Percentiles rank a stretch among this genome's conserved stretches.
Evolutionary conservation across 306 rosid species (phyloP).

Genomic region (Neltuma alba): DNA sequence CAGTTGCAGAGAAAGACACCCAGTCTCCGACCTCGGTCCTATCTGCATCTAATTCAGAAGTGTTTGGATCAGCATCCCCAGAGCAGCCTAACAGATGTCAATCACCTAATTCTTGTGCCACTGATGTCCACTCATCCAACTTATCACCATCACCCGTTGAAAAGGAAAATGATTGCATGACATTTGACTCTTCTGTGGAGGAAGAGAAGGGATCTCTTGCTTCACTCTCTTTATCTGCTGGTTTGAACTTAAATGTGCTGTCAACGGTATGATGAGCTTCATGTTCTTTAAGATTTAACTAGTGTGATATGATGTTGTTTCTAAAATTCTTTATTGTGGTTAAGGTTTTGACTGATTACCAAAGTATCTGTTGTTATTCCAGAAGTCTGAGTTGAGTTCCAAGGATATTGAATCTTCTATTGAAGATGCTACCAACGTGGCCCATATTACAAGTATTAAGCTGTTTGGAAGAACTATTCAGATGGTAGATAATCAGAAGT

Average conservation of each 20-base stretch:
- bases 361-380: constrained; percentile 32
- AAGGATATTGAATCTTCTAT: constrained; percentile 34
- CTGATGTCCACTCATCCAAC: constrained; percentile 57
- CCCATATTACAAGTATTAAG: constrained; percentile 54
- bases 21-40: constrained; percentile 82
- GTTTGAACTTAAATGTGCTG: constrained; percentile 32
- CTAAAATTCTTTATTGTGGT: not conserved
- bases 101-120: constrained; percentile 70
- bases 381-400: constrained; percentile 62
- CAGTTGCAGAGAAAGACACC: constrained; percentile 57
- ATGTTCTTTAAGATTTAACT: constrained; percentile 24
- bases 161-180: constrained; percentile 58
- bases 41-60: constrained; percentile 64
- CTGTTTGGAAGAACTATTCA: constrained; percentile 82
- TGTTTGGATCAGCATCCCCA: constrained; percentile 41
- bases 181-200: constrained; percentile 51
- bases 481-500: constrained; percentile 45
- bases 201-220: constrained; percentile 54
- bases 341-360: constrained; percentile 21
- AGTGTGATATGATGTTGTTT: constrained; percentile 8
- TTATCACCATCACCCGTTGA: constrained; percentile 55
- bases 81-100: constrained; percentile 63
- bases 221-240: constrained; percentile 36
- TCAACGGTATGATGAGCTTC: constrained; percentile 54
- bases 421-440: constrained; percentile 35